Base-by-base conservation (phyloP, 257 asterid species). In the Lycium ferocissimum region DNA sequence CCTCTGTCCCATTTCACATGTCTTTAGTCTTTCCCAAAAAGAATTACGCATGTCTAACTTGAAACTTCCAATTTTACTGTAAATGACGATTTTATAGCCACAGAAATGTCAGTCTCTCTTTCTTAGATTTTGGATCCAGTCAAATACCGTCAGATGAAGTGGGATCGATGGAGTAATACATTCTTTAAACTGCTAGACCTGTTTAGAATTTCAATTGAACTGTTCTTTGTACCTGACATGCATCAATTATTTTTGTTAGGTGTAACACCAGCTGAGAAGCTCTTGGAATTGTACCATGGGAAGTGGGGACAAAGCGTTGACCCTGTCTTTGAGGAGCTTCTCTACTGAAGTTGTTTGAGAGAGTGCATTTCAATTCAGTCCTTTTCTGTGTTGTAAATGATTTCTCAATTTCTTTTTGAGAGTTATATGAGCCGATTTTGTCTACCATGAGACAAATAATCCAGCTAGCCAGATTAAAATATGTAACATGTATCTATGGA, bases 201-300 rank as follows among this genome's bases (percentile, higher is more conserved):
- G 0, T 51, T 76, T 53, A 54, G 47, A 51, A 53, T 76, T 49
- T 14, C 13, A 26, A 76, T 51, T 14, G 15, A 76, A 76, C 65
- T 53, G 15, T 51, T 76, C 9, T 33, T 15, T 76, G 9, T 51
- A 49, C 63, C 33, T 26, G 33, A 26, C 33, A 26, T 26, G 33
- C 33, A 26, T 26, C 33, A 26, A 26, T 26, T 26, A 26, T 76
- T 76, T 9, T 76, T 15, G 35, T 66, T 40, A 94, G 99, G 99
- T 81, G 89, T 94, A 76, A 96, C 99, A 7, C 99, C 98, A 22
- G 98, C 99, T 2, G 99, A 95, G 88, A 95, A 90, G 90, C 97
- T 97, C 83, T 94, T 97, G 53, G 96, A 91, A 66, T 66, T 93
- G 91, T 97, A 97, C 97, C 89, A 95, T 83, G 98, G 94, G 84